These are phyloP conservation scores for Phytophthora pistaciae DNA, from an alignment of 352 stramenopile species.

Conservation along the genomic window DNA sequence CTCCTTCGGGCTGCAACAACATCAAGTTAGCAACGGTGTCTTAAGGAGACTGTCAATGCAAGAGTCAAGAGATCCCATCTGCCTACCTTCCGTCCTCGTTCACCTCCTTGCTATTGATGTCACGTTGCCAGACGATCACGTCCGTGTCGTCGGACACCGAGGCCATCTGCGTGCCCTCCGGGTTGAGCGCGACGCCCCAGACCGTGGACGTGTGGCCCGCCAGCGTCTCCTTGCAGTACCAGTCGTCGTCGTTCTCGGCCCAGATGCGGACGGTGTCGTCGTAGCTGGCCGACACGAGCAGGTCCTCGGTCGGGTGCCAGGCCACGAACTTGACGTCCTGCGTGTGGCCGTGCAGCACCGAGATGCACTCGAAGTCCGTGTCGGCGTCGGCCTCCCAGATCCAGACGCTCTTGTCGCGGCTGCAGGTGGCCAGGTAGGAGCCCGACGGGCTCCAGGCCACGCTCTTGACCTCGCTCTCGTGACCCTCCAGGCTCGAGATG, in stretches of 20 bases:
- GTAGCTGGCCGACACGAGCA: slow-evolving; percentile 93
- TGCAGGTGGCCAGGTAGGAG: slow-evolving; percentile 96
- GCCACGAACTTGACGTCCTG: slow-evolving; percentile 97
- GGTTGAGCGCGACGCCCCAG: slow-evolving; percentile 91
- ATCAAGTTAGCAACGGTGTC: not conserved
- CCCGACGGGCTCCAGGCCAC: slow-evolving; percentile 96
- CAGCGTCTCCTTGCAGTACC: slow-evolving; percentile 96
- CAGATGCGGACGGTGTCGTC: slow-evolving; percentile 97
- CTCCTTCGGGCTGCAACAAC: slow-evolving; percentile 50
- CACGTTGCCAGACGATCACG: slow-evolving; percentile 94
- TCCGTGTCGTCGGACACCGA: slow-evolving; percentile 93
- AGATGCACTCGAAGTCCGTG: slow-evolving; percentile 98
- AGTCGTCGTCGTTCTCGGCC: slow-evolving; percentile 97
- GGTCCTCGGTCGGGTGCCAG: slow-evolving; percentile 92
- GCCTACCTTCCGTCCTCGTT: slow-evolving; percentile 57
- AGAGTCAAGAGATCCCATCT: not conserved
- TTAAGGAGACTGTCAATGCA: not conserved
- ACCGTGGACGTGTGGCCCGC: slow-evolving; percentile 94
- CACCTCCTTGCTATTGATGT: slow-evolving; percentile 67
- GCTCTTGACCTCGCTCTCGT: slow-evolving; percentile 99
- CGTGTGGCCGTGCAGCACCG: slow-evolving; percentile 96
- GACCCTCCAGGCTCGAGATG: slow-evolving; percentile 96
- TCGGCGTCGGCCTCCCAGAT: slow-evolving; percentile 97
- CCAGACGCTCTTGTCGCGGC: slow-evolving; percentile 99
- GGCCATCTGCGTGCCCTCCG: slow-evolving; percentile 82